These are phyloP conservation scores for Echinochloa phyllopogon DNA, from an alignment of 176 grass and related monocot species.

Conservation along the genomic window DNA sequence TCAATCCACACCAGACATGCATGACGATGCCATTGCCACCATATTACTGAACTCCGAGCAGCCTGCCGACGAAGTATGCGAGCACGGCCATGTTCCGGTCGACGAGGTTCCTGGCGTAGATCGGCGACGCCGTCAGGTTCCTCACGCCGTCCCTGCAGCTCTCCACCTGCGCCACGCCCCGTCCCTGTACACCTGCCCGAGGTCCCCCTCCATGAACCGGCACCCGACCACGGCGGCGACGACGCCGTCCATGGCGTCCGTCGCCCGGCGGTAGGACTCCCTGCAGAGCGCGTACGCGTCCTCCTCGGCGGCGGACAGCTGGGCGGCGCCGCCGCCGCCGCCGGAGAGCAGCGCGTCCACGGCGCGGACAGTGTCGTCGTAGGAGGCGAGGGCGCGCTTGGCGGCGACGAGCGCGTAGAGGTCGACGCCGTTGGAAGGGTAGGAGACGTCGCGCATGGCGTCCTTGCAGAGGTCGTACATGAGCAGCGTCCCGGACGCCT, in stretches of 20 bases:
- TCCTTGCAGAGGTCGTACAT: slow-evolving; percentile 31
- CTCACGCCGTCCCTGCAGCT: neutral
- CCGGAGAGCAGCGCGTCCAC: neutral
- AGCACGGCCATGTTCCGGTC: slow-evolving; percentile 29
- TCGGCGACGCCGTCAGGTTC: slow-evolving; percentile 4
- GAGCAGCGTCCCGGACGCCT: neutral
- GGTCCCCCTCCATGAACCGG: neutral
- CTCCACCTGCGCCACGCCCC: slow-evolving; percentile 18
- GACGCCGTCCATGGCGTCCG: neutral
- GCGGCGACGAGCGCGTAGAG: slow-evolving; percentile 29
- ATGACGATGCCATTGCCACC: neutral
- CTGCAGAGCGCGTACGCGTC: neutral
- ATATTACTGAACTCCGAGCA: neutral
- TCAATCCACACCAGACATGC: neutral
- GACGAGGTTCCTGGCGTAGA: neutral
- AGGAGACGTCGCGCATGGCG: neutral
- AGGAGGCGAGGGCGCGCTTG: neutral
- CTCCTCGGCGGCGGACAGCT: neutral
- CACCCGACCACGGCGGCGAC: neutral
- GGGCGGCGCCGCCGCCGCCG: neutral
- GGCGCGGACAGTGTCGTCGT: neutral
- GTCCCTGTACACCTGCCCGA: slow-evolving; percentile 16
- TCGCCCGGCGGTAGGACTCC: neutral
- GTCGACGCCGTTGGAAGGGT: neutral
- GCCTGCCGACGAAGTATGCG: neutral